Percentiles rank a stretch among this genome's conserved stretches.
These are phyloP conservation scores for Microstegium vimineum DNA, from an alignment of 176 grass and related monocot species.

Conservation along the genomic window DNA sequence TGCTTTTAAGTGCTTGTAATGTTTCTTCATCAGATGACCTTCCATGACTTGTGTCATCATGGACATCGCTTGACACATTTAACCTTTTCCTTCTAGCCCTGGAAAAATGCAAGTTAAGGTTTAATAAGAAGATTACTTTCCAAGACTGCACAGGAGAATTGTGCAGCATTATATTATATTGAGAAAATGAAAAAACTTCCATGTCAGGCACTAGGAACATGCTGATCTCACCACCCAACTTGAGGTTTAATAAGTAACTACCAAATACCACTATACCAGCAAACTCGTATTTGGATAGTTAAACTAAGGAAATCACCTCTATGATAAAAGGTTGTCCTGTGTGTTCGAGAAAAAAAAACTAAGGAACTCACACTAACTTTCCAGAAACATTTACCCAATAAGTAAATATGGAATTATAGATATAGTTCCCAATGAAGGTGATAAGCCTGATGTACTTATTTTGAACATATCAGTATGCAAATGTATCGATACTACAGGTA, in stretches of 20 bases:
- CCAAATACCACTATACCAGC: neutral
- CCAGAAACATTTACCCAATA: neutral
- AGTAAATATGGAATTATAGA: neutral
- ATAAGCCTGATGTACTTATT: slow-evolving; percentile 1
- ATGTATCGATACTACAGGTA: slow-evolving; percentile 1
- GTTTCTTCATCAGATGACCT: slow-evolving; percentile 64
- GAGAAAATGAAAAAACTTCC: neutral
- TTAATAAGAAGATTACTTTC: neutral
- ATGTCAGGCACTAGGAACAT: neutral
- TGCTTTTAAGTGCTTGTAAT: slow-evolving; percentile 53
- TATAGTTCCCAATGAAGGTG: neutral
- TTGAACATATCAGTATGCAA: neutral
- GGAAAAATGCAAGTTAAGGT: slow-evolving; percentile 23
- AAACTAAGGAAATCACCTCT: slow-evolving; percentile 6
- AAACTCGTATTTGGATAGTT: neutral
- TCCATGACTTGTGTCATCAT: slow-evolving; percentile 34
- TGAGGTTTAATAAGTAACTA: slow-evolving; percentile 22
- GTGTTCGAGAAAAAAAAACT: neutral
- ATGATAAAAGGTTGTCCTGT: neutral
- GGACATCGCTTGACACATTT: slow-evolving; percentile 13
- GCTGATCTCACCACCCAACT: neutral
- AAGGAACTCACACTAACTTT: neutral
- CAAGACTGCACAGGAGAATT: neutral
- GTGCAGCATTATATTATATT: neutral
- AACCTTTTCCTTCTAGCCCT: slow-evolving; percentile 53